Percentiles rank a stretch among this genome's conserved stretches.
phyloP scores from a whole-genome alignment of 2,329 filamentous ascomycete species.

The Echinosphaeria canescens region DNA sequence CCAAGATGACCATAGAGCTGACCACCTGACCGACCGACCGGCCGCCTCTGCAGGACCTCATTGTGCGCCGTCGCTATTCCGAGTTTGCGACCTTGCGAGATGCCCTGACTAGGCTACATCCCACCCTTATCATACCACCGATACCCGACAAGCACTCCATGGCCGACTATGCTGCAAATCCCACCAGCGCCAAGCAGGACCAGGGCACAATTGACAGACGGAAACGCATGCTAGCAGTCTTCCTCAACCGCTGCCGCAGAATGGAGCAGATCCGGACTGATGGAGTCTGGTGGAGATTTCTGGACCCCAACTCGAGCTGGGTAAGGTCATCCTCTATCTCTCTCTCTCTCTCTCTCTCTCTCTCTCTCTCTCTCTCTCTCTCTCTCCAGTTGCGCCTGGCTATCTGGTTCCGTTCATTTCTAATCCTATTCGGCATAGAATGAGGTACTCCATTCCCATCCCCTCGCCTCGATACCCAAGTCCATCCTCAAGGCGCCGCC shows the following conservation, averaged over 20 bases:
- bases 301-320: conserved; percentile 98
- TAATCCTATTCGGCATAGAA: conserved; percentile 46
- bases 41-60: conserved; percentile 50
- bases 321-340: too few relatives aligned
- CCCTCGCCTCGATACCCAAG: conserved; percentile 80
- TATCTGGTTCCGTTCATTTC: too few relatives aligned
- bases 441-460: conserved; percentile 86
- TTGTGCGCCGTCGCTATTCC: conserved; percentile 87
- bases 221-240: conserved; percentile 93
- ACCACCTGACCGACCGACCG: conserved; percentile 1
- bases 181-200: conserved; percentile 95
- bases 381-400: too few relatives aligned
- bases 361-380: too few relatives aligned
- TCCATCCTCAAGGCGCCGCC: conserved; percentile 91
- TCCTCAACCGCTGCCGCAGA: conserved; percentile 75
- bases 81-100: conserved; percentile 85
- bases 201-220: conserved; percentile 89
- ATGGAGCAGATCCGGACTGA: conserved; percentile 89
- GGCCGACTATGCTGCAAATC: conserved; percentile 95
- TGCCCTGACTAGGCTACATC: conserved; percentile 77
- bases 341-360: too few relatives aligned
- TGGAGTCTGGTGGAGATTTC: conserved; percentile 92
- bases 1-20: neutral
- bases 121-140: conserved; percentile 84
- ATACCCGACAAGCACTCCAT: conserved; percentile 98